Conservation (phyloP, 2,329 filamentous ascomycete species). For the Fusarium subtropicale region DNA sequence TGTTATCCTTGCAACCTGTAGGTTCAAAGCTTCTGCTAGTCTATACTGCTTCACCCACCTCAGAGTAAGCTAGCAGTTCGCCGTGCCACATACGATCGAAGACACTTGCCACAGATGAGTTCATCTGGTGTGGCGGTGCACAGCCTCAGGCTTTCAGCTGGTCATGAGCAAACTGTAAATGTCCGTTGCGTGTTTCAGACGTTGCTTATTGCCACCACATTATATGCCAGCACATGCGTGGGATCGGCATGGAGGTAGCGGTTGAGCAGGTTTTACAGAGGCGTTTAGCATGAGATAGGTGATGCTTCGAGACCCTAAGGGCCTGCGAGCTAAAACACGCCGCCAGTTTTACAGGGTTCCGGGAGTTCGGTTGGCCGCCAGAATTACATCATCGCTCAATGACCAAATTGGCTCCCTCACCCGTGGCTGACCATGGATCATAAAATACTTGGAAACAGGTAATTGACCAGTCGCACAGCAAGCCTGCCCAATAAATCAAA, state of each 20-base stretch:
- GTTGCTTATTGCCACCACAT: conserved; percentile 24
- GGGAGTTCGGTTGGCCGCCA: conserved; percentile 22
- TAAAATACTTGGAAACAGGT: conserved; percentile 36
- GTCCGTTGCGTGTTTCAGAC: conserved; percentile 30
- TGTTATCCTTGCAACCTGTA: too few relatives aligned
- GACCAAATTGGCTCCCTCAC: conserved; percentile 35
- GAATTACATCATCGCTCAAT: conserved; percentile 46
- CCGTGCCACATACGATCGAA: conserved; percentile 23
- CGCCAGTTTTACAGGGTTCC: conserved; percentile 30
- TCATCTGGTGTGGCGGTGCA: conserved; percentile 39
- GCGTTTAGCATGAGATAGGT: conserved; percentile 7
- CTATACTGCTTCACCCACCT: conserved; percentile 9
- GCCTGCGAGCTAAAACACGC: not conserved
- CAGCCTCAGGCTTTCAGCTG: not conserved
- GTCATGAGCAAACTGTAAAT: conserved; percentile 2
- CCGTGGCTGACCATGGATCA: conserved; percentile 23
- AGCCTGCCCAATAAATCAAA: not conserved
- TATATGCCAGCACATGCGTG: conserved; percentile 27
- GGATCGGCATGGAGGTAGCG: conserved; percentile 31
- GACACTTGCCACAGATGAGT: conserved; percentile 24
- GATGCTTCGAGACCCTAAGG: conserved; percentile 12
- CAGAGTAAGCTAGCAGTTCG: conserved; percentile 6
- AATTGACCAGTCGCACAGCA: conserved; percentile 28
- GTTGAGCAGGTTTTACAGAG: conserved; percentile 28
- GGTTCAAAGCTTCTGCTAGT: conserved; percentile 1